Percentiles rank a stretch among this genome's conserved stretches.
phyloP scores from a whole-genome alignment of 169 alveolate genomes.

The Plasmodium blacklocki region DNA sequence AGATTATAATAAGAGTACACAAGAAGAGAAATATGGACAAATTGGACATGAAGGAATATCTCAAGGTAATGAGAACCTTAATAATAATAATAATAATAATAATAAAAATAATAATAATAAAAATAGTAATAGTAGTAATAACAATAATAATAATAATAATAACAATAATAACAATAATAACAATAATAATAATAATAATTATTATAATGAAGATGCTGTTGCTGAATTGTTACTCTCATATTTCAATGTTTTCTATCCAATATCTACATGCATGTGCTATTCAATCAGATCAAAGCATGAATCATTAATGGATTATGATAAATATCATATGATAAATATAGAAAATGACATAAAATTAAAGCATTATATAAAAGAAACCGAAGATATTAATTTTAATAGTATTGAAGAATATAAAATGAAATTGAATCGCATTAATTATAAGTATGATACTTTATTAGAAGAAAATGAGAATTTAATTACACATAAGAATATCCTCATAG shows the following conservation, averaged over 20 bases:
- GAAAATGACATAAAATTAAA: constrained; percentile 55
- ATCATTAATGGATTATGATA: constrained; percentile 24
- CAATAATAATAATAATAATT: background rate
- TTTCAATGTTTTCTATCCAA: constrained; percentile 31
- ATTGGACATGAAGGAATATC: background rate
- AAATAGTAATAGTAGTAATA: background rate
- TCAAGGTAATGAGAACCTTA: background rate
- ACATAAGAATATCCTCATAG: constrained; percentile 44
- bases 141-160: background rate
- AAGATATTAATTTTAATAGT: constrained; percentile 9
- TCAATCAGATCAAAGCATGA: constrained; percentile 25
- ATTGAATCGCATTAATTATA: constrained; percentile 27
- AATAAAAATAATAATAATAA: background rate
- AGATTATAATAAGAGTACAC: background rate
- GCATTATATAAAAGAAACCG: constrained; percentile 49
- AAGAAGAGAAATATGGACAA: background rate
- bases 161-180: background rate
- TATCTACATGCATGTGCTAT: constrained; percentile 49
- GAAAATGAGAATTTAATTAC: constrained; percentile 11
- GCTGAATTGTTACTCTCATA: constrained; percentile 2
- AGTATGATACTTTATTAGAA: constrained; percentile 44
- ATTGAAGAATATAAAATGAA: constrained; percentile 63
- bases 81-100: background rate
- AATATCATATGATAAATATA: constrained; percentile 24
- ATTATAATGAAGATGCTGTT: background rate